Base-by-base conservation (phyloP, 2,329 filamentous ascomycete species). In the Sporothrix mexicana region DNA sequence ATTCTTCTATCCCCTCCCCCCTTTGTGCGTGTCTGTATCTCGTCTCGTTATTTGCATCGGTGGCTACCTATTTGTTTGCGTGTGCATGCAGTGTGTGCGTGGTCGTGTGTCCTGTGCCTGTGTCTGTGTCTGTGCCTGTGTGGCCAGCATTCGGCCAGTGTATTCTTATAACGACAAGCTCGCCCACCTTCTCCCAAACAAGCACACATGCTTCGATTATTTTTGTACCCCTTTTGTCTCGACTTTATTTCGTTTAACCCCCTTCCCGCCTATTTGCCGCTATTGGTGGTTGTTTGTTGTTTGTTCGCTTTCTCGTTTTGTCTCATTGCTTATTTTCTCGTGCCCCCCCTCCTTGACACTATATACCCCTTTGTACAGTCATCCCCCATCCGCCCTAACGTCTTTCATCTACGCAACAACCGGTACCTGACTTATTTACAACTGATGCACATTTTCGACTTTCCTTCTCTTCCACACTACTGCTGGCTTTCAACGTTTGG, bases 51-150 rank as follows among this genome's bases (percentile, higher is more conserved):
- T 36, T 15, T 49, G 36, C 59, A 45, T 45, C 41, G 10, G 36
- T 45, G 15, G 20, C 25, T 13, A 43, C 17, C 17, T 12, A 2
- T 57, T 57, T 36, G 13, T 62, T 43, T 43, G 55, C 36, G 25
- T 70, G 36, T 62, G 23, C n/a, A 13, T 9, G 36, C 51, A 45
- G 20, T 49, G 62, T 30, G 67, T 70, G 17, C 51, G 67, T 41
- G 51, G 59, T 49, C 43, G 62, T 67, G 62, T 67, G 62, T 43
- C 43, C 43, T 67, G 62, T 59, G 17, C 25, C 55, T 36, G 62
- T 70, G 51, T 43, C 23, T 36, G 23, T 64, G 55, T 49, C 25
- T 51, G 55, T 53, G 55, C 43, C 41, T 49, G 55, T 49, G 53
- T 70, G 67, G 49, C 51, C 67, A 30, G 43, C 68, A 25, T 53